Conservation (phyloP, 257 asterid species). For the Hygrophila difformis region DNA sequence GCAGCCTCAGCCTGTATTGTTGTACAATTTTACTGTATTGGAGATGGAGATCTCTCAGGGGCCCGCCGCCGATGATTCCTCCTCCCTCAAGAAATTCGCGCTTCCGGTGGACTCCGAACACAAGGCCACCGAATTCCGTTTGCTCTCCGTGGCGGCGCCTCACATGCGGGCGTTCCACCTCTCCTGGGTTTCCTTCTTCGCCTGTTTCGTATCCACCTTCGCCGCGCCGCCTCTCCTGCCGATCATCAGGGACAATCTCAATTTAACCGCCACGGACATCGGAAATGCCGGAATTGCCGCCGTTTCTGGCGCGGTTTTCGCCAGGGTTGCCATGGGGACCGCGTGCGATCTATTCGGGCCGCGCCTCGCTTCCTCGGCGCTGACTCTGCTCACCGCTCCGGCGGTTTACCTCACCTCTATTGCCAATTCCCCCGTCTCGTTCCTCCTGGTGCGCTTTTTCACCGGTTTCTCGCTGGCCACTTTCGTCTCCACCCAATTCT, state of each 20-base stretch:
- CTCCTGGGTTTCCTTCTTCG: slow-evolving; percentile 76
- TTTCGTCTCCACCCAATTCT: slow-evolving; percentile 81
- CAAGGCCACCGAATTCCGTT: slow-evolving; percentile 48
- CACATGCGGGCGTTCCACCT: slow-evolving; percentile 90
- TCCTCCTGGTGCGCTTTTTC: slow-evolving; percentile 62
- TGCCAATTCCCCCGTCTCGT: slow-evolving; percentile 30
- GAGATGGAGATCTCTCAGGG: slow-evolving; percentile 31
- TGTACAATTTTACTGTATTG: too few species aligned
- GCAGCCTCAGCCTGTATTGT: too few species aligned
- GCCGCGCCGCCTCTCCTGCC: slow-evolving; percentile 86
- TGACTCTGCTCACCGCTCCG: slow-evolving; percentile 62
- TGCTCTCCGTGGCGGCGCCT: slow-evolving; percentile 46
- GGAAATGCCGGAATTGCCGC: slow-evolving; percentile 90
- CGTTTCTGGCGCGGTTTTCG: slow-evolving; percentile 79
- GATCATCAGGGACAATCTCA: slow-evolving; percentile 71
- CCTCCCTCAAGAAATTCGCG: slow-evolving; percentile 26
- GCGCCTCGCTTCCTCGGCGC: slow-evolving; percentile 59
- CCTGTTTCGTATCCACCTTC: slow-evolving; percentile 85
- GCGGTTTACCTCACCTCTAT: slow-evolving; percentile 54
- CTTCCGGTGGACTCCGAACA: slow-evolving; percentile 80
- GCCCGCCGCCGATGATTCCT: slow-evolving; percentile 7
- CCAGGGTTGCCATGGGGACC: slow-evolving; percentile 77
- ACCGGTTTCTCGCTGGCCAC: slow-evolving; percentile 74
- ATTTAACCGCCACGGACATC: slow-evolving; percentile 69
- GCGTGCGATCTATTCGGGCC: slow-evolving; percentile 84